Evolutionary conservation across 257 asterid species (phyloP), one percentile per base, ranked within the genome.

Genomic region (Euphrasia confusa): DNA sequence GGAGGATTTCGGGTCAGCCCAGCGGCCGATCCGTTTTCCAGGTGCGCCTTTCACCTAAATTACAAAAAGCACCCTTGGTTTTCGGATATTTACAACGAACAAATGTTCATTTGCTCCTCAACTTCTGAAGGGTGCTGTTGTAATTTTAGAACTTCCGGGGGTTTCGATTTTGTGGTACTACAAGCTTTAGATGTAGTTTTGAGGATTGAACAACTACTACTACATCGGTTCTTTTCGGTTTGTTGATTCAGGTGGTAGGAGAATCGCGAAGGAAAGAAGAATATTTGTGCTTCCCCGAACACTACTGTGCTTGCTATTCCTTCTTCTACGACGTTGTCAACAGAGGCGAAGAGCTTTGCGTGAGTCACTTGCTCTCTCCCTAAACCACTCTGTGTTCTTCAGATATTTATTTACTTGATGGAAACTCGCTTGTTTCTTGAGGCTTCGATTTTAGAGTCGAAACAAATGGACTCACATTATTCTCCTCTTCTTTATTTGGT

Each of bases 341-440:
- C 86, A 74, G 91, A 76, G 97, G 95, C 45, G 97, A 93, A 68
- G 96, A 93, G 39, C 96, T 89, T 32, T 89, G 81, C 71, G 99
- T 93, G 73, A 89, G 94, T 68, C 49, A 42, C 4, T 42, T 11
- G 1, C 55, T 14, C 55, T 17, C 24, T 33, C n/a, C n/a, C n/a
- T n/a, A n/a, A n/a, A n/a, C n/a, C n/a, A n/a, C n/a, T n/a, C n/a
- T n/a, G n/a, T 40, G 1, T 17, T 39, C 33, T 28, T 4, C 33
- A 4, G 33, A 28, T 28, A 0, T 1, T 2, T 28, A 28, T 28
- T 28, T 28, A 28, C 2, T 28, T 3, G 4, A 42, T 6, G 48
- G 4, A 21, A 21, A 42, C 10, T 42, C 13, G 7, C 13, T 11
- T 9, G 10, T 2, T 2, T 7, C 12, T 42, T 42, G 5, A 7